These are phyloP conservation scores for Hemisphaericaspora xylofermentans DNA, from an alignment of 1,139 yeast genomes.

Conservation along the genomic window DNA sequence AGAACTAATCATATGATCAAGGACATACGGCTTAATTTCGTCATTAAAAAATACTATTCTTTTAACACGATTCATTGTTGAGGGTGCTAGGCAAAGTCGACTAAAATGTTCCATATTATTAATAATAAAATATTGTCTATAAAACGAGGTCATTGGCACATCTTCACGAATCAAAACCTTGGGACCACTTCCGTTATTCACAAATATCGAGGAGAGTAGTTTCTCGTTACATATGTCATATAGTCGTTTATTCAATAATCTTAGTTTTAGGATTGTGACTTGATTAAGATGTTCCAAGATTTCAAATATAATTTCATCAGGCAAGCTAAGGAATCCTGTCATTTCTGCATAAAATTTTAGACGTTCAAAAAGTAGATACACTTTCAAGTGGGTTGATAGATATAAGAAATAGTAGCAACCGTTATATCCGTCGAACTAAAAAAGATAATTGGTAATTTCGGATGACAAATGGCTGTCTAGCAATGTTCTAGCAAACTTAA, in stretches of 20 bases:
- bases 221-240: background rate
- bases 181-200: conserved; percentile 3
- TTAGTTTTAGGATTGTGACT: background rate
- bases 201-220: conserved; percentile 1
- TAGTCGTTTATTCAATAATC: background rate
- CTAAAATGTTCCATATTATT: background rate
- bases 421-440: background rate
- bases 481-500: no score
- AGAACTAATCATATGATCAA: background rate
- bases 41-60: background rate
- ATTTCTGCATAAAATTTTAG: background rate
- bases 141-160: background rate
- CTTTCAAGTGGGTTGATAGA: background rate
- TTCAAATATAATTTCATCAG: conserved; percentile 4
- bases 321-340: background rate
- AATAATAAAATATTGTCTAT: background rate
- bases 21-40: background rate
- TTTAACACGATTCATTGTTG: background rate
- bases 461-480: no score
- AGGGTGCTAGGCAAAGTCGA: background rate
- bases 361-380: background rate
- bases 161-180: background rate
- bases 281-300: conserved; percentile 1
- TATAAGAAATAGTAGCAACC: background rate
- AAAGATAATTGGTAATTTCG: background rate